These are phyloP conservation scores for Sporopachydermia cereana DNA, from an alignment of 1,139 yeast species.

Conservation along the genomic window DNA sequence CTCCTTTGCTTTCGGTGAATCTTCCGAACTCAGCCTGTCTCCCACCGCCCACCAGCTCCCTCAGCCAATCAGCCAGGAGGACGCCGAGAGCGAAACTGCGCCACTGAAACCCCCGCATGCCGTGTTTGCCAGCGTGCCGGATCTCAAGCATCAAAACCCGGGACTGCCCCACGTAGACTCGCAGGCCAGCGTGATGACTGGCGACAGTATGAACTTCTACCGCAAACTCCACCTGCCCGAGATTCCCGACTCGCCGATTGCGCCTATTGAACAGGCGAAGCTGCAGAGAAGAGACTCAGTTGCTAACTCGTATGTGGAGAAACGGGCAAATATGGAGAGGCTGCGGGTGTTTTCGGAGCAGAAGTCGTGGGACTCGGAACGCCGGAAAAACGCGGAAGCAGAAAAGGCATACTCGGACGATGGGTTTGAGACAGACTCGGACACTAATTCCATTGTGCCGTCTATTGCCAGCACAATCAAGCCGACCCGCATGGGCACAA, in stretches of 20 bases:
- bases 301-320: slow-evolving; percentile 4
- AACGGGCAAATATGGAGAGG: slow-evolving; percentile 3
- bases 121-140: slow-evolving; percentile 1
- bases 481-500: slow-evolving; percentile 1
- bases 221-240: slow-evolving; percentile 5
- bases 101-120: not conserved
- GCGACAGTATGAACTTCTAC: slow-evolving; percentile 4
- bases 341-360: not conserved
- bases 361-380: no score
- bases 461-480: slow-evolving; percentile 1
- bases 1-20: not conserved
- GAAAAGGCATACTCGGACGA: not conserved
- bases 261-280: not conserved
- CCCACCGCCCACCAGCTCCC: not conserved
- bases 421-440: slow-evolving; percentile 3
- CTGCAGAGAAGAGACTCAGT: not conserved
- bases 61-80: not conserved
- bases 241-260: slow-evolving; percentile 6
- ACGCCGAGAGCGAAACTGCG: not conserved
- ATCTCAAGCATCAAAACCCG: not conserved
- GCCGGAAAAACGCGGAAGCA: not conserved
- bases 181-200: not conserved
- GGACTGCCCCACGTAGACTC: slow-evolving; percentile 1
- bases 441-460: slow-evolving; percentile 4
- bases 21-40: not conserved